Conservation (phyloP, 2,329 filamentous ascomycete genomes). For the Thielaviopsis punctulata region DNA sequence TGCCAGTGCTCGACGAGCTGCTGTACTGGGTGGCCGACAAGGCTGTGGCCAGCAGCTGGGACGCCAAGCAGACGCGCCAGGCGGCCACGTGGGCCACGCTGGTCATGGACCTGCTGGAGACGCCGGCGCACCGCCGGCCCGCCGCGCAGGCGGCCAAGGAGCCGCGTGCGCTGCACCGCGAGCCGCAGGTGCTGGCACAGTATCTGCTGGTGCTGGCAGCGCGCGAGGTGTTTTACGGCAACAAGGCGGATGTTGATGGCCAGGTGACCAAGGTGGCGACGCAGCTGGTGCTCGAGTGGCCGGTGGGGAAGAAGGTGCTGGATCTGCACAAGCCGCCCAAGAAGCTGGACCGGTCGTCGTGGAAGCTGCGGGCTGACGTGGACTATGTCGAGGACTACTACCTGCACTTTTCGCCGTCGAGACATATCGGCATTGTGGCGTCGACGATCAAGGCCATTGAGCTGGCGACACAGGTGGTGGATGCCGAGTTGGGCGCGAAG, state of each 20-base stretch:
- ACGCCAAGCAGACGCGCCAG: constrained; percentile 21
- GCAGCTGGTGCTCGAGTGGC: constrained; percentile 25
- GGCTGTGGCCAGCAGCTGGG: constrained; percentile 23
- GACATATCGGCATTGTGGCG: constrained; percentile 18
- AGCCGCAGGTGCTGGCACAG: constrained; percentile 27
- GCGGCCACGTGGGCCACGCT: constrained; percentile 29
- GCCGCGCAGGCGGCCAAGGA: constrained; percentile 18
- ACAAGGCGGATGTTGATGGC: constrained; percentile 18
- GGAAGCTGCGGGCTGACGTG: constrained; percentile 15
- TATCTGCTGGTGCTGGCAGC: constrained; percentile 27
- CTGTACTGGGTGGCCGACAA: constrained; percentile 24
- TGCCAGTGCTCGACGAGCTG: constrained; percentile 18
- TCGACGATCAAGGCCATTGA: constrained; percentile 28
- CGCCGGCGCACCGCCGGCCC: constrained; percentile 22
- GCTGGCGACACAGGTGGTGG: constrained; percentile 26
- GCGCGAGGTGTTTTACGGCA: constrained; percentile 21
- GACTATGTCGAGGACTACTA: constrained; percentile 19
- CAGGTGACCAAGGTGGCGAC: constrained; percentile 23
- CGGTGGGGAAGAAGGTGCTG: constrained; percentile 20
- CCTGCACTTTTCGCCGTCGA: constrained; percentile 19
- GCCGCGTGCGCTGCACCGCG: constrained; percentile 20
- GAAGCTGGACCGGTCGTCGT: background rate
- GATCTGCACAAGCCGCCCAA: constrained; percentile 19
- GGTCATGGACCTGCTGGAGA: constrained; percentile 32
- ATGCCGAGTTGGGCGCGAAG: constrained; percentile 20